Evolutionary conservation across 2,329 filamentous ascomycete species (phyloP), one percentile per base, ranked within the genome.

Genomic region (Pseudogymnoascus sp.): DNA sequence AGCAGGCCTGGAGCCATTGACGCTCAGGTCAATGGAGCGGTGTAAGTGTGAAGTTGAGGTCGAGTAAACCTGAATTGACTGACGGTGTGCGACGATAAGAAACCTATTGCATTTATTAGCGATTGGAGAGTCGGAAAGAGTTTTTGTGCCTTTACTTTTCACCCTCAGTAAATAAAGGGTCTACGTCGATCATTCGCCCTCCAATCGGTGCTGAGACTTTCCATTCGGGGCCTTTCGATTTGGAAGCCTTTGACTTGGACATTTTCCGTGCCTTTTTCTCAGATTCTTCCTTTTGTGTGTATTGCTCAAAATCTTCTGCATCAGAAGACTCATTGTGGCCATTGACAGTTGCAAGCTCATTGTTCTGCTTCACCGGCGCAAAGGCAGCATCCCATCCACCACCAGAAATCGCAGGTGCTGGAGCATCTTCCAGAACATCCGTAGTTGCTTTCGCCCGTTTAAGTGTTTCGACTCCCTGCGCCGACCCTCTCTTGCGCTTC

Each of bases 1-100:
- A 33, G 66, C 63, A 1, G 60, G 58, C 1, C 57, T 60, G 24
- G 60, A 59, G n/a, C 59, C 41, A 39, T 68, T 58, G 68, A 64
- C 21, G 68, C 74, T 70, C 29, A 87, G 76, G 10, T 82, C 76
- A 58, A 97, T 86, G 61, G 85, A 84, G 66, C 90, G 86, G 50
- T 90, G 79, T 21, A 95, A 83, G 58, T 95, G 82, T 1, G 94
- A 97, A 61, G 91, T 92, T 65, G 84, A 79, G 31, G 90, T 84
- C 1, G 89, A 89, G 74, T 94, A 96, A 26, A 96, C 81, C 71
- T 92, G 88, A 60, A 97, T 79, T 8, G 87, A 87, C 29, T 84
- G 86, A 63, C 86, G 83, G 69, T 90, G 90, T 33, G 87, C 84
- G 61, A 96, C 73, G 62, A 97, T 85, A 39, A 97, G 72, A 74